These are phyloP conservation scores for Boletus speciosus DNA, from an alignment of 768 basidiomycete genomes.

Conservation along the genomic window DNA sequence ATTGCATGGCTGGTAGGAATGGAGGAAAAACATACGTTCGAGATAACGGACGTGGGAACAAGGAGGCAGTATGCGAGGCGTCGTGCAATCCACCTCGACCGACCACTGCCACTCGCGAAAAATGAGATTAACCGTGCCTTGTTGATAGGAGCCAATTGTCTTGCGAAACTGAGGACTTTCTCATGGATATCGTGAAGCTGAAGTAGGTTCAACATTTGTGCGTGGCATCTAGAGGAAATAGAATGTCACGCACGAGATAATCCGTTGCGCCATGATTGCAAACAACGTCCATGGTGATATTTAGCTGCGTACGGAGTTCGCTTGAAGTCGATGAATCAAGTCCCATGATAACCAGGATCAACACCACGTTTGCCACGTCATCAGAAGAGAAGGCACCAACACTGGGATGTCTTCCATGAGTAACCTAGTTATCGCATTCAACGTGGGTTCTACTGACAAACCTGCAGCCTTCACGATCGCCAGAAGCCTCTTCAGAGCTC, in stretches of 20 bases:
- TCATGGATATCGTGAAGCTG: conserved; percentile 49
- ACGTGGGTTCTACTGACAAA: conserved; percentile 36
- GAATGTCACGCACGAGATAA: conserved; percentile 18
- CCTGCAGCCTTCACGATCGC: conserved; percentile 41
- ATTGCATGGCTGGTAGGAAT: background rate
- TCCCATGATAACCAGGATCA: conserved; percentile 51
- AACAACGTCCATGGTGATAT: conserved; percentile 43
- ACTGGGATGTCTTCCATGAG: conserved; percentile 22
- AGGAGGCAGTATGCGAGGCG: conserved; percentile 48
- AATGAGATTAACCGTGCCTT: conserved; percentile 49
- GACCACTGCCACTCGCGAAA: conserved; percentile 48
- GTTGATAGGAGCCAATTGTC: conserved; percentile 43
- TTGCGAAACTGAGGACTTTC: conserved; percentile 42
- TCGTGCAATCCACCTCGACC: conserved; percentile 52
- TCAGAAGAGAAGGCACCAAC: conserved; percentile 32
- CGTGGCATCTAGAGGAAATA: background rate
- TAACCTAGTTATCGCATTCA: background rate
- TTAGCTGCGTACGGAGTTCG: conserved; percentile 46
- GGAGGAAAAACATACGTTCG: conserved; percentile 14
- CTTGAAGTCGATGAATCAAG: conserved; percentile 49
- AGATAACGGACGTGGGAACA: background rate
- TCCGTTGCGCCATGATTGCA: conserved; percentile 39
- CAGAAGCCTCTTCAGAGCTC: conserved; percentile 41
- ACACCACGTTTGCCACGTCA: conserved; percentile 48
- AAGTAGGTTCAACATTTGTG: background rate